Evolutionary conservation across 2,329 filamentous ascomycete genomes (phyloP), one percentile per base, ranked within the genome.

Genomic region (Myriosclerotinia duriaeana): DNA sequence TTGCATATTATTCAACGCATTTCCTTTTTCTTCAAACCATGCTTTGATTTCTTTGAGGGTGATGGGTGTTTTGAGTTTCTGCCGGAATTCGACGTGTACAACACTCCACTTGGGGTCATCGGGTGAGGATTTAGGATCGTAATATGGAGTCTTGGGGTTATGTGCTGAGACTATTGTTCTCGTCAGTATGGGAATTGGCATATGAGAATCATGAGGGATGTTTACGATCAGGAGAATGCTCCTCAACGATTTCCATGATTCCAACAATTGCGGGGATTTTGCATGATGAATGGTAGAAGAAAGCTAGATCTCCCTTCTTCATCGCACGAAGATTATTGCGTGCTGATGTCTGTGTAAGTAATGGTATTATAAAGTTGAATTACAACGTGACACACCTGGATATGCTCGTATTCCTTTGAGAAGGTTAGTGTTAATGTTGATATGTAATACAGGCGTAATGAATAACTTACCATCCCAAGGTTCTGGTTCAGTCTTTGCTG

Each of bases 201-300:
- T 26, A 20, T 42, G 30, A 12, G 55, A 36, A 61, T 61, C 26
- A 36, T 30, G 34, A 38, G 44, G 44, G 8, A 30, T 50, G 12
- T 30, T 72, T 79, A 91, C 90, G 79, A 74, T 99, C 95, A 11
- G 91, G 84, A 2, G 89, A 89, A 71, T 92, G 90, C 76, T 97
- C 93, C 70, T 86, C 84, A 20, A 96, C 93, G 69, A 99, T 90
- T 74, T 95, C 90, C 90, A 97, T 93, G 22, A 89, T 86, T 1
- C 93, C 93, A 1, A 89, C 92, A 58, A 98, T 92, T 2, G 91
- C 94, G 0, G 93, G 93, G 34, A 89, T 85, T 76, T 96, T 96
- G 79, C 91, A 95, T 74, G 95, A 96, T 56, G 91, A 96, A 78
- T 97, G 94, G 76, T 98, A 98, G 80, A 99, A 98, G 80, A 99